These are phyloP conservation scores for Dioscorea zingiberensis DNA, from an alignment of 106 monocot genomes.

Conservation along the genomic window DNA sequence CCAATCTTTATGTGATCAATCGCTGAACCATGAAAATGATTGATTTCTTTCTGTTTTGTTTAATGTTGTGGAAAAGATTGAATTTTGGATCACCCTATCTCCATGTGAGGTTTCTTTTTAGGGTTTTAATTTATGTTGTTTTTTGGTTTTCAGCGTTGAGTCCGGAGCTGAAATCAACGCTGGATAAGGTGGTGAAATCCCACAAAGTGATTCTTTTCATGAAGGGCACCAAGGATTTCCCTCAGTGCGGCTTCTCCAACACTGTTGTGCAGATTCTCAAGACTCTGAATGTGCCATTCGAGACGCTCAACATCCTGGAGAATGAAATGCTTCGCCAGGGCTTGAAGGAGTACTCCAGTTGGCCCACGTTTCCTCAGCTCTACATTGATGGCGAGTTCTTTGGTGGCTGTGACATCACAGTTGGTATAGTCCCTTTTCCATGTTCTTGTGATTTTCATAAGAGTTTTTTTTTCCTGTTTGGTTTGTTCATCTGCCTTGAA, in stretches of 20 bases:
- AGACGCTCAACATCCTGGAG: constrained; percentile 73
- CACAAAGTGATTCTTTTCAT: constrained; percentile 85
- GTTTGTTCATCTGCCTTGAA: no score
- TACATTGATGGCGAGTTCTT: constrained; percentile 96
- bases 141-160: constrained; percentile 28
- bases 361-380: constrained; percentile 96
- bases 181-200: constrained; percentile 74
- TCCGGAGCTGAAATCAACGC: constrained; percentile 60
- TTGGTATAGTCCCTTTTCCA: constrained; percentile 32
- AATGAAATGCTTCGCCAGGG: constrained; percentile 76
- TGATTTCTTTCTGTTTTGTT: no score
- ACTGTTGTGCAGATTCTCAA: constrained; percentile 84
- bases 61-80: no score
- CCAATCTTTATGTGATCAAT: no score
- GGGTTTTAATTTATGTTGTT: no score
- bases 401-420: constrained; percentile 86
- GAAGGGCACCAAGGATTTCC: constrained; percentile 91
- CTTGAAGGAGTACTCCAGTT: constrained; percentile 90
- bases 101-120: no score
- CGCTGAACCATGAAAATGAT: no score
- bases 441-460: neutral
- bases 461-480: neutral
- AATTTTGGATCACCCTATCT: no score
- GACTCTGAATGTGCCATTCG: constrained; percentile 71
- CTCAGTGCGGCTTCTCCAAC: constrained; percentile 91